Evolutionary conservation across 345 rosid genomes (phyloP).

Genomic region (Fremontodendron californicum): DNA sequence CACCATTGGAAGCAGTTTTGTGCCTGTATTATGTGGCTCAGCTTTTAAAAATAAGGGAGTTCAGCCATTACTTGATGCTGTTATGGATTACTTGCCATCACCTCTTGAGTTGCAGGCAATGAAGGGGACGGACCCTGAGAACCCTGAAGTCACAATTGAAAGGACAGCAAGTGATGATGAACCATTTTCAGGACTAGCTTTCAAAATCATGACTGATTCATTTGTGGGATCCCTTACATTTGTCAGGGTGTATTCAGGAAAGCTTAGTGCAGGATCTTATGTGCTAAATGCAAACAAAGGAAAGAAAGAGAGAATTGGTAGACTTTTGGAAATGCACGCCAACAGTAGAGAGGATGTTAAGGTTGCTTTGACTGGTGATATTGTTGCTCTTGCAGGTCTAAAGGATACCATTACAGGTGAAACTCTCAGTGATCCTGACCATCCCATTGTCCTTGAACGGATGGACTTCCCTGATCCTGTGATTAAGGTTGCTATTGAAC

Average conservation of each 20-base stretch:
- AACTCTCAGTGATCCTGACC: slow-evolving; percentile 72
- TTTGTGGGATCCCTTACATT: slow-evolving; percentile 95
- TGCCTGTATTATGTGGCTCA: slow-evolving; percentile 88
- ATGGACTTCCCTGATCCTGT: slow-evolving; percentile 99
- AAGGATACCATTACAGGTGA: slow-evolving; percentile 90
- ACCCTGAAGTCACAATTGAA: slow-evolving; percentile 53
- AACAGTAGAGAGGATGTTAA: slow-evolving; percentile 93
- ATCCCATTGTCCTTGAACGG: slow-evolving; percentile 76
- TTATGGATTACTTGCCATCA: slow-evolving; percentile 88
- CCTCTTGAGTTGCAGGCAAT: slow-evolving; percentile 83
- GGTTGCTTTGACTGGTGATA: slow-evolving; percentile 84
- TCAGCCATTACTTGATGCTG: slow-evolving; percentile 92
- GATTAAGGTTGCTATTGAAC: slow-evolving; percentile 95
- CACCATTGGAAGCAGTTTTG: slow-evolving; percentile 64
- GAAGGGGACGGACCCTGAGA: slow-evolving; percentile 91
- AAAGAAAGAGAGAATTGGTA: slow-evolving; percentile 93
- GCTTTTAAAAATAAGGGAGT: slow-evolving; percentile 96
- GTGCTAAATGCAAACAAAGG: slow-evolving; percentile 91
- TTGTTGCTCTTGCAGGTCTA: slow-evolving; percentile 88
- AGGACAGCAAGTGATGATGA: slow-evolving; percentile 71
- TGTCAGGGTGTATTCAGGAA: slow-evolving; percentile 88
- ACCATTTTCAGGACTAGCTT: slow-evolving; percentile 88
- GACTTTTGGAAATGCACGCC: slow-evolving; percentile 97
- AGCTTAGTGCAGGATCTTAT: slow-evolving; percentile 78
- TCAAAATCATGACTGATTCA: slow-evolving; percentile 96